Conservation (phyloP, 2,329 filamentous ascomycete genomes). For the Torrubiella hemipterigena region DNA sequence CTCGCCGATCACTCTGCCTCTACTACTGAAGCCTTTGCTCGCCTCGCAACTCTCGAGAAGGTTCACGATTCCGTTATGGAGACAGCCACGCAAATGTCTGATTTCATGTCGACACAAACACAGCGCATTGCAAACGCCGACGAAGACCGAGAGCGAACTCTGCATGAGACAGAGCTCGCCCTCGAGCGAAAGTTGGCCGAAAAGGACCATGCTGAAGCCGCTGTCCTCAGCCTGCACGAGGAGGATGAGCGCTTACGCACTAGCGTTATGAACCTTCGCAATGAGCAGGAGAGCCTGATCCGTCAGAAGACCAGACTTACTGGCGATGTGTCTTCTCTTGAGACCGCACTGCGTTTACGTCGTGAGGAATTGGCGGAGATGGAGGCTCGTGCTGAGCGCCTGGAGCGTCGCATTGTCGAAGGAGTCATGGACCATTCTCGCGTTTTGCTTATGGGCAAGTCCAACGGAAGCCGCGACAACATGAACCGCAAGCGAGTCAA, state of each 20-base stretch:
- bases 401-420: conserved; percentile 88
- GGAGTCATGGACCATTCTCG: conserved; percentile 95
- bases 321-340: conserved; percentile 79
- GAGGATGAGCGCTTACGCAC: conserved; percentile 43
- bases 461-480: conserved; percentile 36
- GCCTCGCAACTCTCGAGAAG: conserved; percentile 73
- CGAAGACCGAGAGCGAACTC: conserved; percentile 65
- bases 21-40: conserved; percentile 57
- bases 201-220: conserved; percentile 48
- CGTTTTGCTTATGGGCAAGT: conserved; percentile 69
- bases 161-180: conserved; percentile 69
- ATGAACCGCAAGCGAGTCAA: conserved; percentile 48
- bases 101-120: conserved; percentile 68
- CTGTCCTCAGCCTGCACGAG: conserved; percentile 35
- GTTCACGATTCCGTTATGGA: conserved; percentile 80
- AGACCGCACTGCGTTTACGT: conserved; percentile 79
- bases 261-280: conserved; percentile 44
- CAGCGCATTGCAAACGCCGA: conserved; percentile 65
- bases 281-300: conserved; percentile 63
- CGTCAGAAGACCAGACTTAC: conserved; percentile 69
- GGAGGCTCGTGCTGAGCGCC: conserved; percentile 74
- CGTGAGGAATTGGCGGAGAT: conserved; percentile 85
- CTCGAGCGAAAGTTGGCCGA: conserved; percentile 64
- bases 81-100: conserved; percentile 72
- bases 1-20: conserved; percentile 52